Base-by-base conservation (phyloP, 441 rosid species). In the Gossypium schwendimanii region DNA sequence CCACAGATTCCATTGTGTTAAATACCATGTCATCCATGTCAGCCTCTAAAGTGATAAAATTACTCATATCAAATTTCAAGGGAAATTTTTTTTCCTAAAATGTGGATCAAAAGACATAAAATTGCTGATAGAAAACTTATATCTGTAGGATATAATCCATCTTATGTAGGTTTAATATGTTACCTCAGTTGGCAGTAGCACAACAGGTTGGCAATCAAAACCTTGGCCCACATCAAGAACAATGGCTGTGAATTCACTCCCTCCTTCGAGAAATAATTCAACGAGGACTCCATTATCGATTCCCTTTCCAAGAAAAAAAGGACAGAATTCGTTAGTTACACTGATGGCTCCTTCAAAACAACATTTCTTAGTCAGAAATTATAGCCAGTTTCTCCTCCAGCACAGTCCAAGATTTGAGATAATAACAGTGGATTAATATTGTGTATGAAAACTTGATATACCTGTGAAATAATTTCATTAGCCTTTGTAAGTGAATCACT, bases 181-280 rank as follows among this genome's bases (percentile, higher is more conserved):
- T 84, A 94, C 97, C 99, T 94, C 99, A 53, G 97, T 88, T 76
- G 97, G 97, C 82, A 94, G 81, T 64, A 94, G 85, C 23, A 83
- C 92, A 73, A 94, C 89, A 74, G 99, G 97, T 60, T 81, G 87
- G 77, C 86, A 82, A 82, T 84, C 93, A 70, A 78, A 82, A 58
- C 90, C 93, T 76, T 87, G 84, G 57, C 97, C 99, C 78, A 92
- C 96, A 75, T 92, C 99, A 73, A 94, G 86, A 79, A 94, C 87
- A 78, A 92, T 91, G 81, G 97, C 91, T 50, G 99, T 94, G 77
- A 94, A 92, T 81, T 94, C 97, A 58, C 86, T 87, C 18, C 91
- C 97, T 83, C 94, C 89, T 81, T 92, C 85, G 52, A 94, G 89
- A 82, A 88, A 92, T 74, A 87, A 80, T 84, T 94, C 99, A 63